phyloP scores from a whole-genome alignment of 495 filamentous ascomycete genomes.

The Neurospora sublineolata region DNA sequence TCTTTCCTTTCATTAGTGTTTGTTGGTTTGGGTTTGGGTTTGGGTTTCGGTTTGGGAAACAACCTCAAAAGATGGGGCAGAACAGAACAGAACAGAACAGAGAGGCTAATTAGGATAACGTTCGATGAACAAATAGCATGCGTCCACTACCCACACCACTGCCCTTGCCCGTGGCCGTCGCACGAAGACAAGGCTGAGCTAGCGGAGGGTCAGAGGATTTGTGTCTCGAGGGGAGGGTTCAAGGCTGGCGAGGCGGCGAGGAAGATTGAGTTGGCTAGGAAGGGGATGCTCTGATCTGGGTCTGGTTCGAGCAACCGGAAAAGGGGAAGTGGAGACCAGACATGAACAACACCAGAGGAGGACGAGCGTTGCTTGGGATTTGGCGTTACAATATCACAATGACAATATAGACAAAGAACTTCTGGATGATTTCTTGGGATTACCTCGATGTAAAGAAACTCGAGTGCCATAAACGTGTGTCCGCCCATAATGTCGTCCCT shows the following conservation, averaged over 20 bases:
- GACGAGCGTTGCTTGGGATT: neutral
- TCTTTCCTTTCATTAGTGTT: neutral
- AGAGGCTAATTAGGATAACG: neutral
- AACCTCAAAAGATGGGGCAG: neutral
- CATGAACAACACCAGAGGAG: too few species aligned
- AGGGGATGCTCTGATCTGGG: slow-evolving; percentile 74
- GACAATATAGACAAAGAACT: neutral
- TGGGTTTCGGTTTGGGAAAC: too few species aligned
- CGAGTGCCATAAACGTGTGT: neutral
- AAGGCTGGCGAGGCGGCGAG: slow-evolving; percentile 60
- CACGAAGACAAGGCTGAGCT: slow-evolving; percentile 85
- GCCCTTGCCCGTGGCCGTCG: slow-evolving; percentile 70
- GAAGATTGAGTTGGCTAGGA: slow-evolving; percentile 71
- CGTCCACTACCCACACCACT: slow-evolving; percentile 89
- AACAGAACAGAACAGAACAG: neutral
- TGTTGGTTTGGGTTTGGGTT: neutral
- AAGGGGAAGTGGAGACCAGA: neutral
- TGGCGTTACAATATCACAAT: neutral
- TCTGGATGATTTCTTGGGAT: neutral
- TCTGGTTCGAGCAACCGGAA: too few species aligned
- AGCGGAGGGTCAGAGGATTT: slow-evolving; percentile 68
- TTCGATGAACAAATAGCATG: slow-evolving; percentile 42
- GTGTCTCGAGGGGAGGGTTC: slow-evolving; percentile 72
- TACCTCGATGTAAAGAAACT: neutral
- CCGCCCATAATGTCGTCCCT: neutral